phyloP scores from a whole-genome alignment of 371 early-diverging fungal genomes.

The Gilbertella persicaria region DNA sequence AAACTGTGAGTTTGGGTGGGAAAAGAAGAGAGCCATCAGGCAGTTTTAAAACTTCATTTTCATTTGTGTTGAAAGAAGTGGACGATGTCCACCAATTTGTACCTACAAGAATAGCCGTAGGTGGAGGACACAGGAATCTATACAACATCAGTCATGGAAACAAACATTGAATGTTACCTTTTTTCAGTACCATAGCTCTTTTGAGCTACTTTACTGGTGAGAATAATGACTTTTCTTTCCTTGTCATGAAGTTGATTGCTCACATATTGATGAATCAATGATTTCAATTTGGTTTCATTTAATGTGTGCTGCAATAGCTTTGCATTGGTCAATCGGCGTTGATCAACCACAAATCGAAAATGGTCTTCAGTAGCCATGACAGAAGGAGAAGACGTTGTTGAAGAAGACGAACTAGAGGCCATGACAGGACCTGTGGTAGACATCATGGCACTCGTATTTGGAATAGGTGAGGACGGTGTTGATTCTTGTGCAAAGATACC shows the following conservation, averaged over 20 bases:
- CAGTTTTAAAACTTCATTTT: conserved; percentile 8
- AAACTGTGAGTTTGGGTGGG: conserved; percentile 28
- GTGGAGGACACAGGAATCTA: conserved; percentile 78
- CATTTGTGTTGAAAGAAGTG: background rate
- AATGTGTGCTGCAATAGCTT: conserved; percentile 21
- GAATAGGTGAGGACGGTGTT: background rate
- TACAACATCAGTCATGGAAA: background rate
- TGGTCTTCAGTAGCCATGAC: background rate
- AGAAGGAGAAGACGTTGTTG: conserved; percentile 10
- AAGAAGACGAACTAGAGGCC: conserved; percentile 6
- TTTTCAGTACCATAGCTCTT: conserved; percentile 84
- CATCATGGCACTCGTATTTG: conserved; percentile 4
- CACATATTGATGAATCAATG: conserved; percentile 47
- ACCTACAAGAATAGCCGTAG: conserved; percentile 74
- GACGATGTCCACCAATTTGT: conserved; percentile 60
- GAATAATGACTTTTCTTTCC: conserved; percentile 67
- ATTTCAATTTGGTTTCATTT: conserved; percentile 32
- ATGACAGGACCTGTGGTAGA: background rate
- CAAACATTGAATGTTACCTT: conserved; percentile 28
- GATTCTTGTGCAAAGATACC: background rate
- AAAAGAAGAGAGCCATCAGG: conserved; percentile 19
- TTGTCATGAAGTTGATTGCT: conserved; percentile 15
- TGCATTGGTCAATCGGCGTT: background rate
- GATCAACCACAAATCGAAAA: background rate
- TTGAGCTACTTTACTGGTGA: conserved; percentile 81